Percentiles rank a stretch among this genome's conserved stretches.
Conservation (phyloP, 2,329 filamentous ascomycete genomes). For the Dryadomyces quercus-mongolicae region DNA sequence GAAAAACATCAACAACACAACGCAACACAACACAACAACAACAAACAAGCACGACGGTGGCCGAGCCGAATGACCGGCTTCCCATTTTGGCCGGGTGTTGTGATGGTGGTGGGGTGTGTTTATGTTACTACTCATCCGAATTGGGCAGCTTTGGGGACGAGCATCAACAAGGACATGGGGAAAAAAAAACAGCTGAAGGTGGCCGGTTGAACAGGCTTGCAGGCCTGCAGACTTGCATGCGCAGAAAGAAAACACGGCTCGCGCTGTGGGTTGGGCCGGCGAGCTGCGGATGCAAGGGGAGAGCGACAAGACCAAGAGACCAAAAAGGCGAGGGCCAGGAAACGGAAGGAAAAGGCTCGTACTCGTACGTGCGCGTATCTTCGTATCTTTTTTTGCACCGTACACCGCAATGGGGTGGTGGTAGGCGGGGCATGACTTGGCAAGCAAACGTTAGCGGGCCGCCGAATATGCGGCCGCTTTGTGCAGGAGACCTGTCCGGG, state of each 20-base stretch:
- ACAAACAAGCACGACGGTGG: background rate
- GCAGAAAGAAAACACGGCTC: no score
- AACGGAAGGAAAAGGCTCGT: background rate
- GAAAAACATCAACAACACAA: background rate
- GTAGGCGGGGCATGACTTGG: background rate
- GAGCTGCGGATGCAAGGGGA: no score
- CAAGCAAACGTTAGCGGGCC: slow-evolving; percentile 5
- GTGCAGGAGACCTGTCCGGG: background rate
- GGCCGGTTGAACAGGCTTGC: no score
- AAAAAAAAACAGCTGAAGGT: no score
- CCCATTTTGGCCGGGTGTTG: background rate
- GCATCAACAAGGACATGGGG: no score
- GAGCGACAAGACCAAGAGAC: no score
- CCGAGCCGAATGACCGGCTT: background rate
- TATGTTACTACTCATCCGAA: background rate
- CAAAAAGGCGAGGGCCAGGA: no score
- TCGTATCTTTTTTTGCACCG: background rate
- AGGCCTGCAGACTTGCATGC: no score
- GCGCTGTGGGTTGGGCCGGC: no score
- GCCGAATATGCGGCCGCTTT: slow-evolving; percentile 8
- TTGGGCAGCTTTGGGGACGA: background rate
- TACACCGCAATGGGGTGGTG: background rate
- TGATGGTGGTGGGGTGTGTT: background rate
- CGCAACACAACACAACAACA: background rate
- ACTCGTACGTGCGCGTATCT: background rate